Percentiles rank a stretch among this genome's conserved stretches.
Evolutionary conservation across 352 stramenopile species (phyloP).

Genomic region (Aphanomyces astaci): DNA sequence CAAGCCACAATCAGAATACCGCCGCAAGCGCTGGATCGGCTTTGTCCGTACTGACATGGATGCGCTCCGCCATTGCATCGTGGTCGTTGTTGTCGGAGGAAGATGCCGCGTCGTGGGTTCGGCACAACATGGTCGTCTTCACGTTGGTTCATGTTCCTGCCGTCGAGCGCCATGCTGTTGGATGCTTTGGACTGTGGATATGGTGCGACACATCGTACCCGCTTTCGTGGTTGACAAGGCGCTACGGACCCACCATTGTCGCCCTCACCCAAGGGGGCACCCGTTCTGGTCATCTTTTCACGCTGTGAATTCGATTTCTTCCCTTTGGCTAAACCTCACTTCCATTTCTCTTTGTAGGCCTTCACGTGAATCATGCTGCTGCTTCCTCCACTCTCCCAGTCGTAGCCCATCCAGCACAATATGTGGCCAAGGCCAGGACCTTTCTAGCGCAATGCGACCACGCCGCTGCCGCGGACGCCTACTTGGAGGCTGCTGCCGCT

Average conservation of each 20-base stretch:
- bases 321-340: background rate
- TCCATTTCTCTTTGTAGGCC: background rate
- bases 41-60: background rate
- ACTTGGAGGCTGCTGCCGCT: background rate
- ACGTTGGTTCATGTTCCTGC: slow-evolving; percentile 56
- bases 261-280: background rate
- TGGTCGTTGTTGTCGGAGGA: background rate
- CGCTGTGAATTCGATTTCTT: background rate
- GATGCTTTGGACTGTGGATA: slow-evolving; percentile 55
- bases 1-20: background rate
- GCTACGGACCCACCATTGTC: background rate
- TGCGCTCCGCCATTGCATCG: background rate
- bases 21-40: background rate
- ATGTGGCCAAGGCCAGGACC: background rate
- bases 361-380: background rate
- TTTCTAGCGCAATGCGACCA: background rate
- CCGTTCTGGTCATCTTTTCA: background rate
- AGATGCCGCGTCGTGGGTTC: slow-evolving; percentile 33
- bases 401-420: background rate
- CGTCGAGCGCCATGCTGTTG: slow-evolving; percentile 56
- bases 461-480: slow-evolving; percentile 1
- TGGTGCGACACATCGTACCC: slow-evolving; percentile 52
- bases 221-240: slow-evolving; percentile 36
- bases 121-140: slow-evolving; percentile 52
- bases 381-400: background rate